phyloP scores from a whole-genome alignment of 257 asterid genomes.

The Marsdenia floribunda region DNA sequence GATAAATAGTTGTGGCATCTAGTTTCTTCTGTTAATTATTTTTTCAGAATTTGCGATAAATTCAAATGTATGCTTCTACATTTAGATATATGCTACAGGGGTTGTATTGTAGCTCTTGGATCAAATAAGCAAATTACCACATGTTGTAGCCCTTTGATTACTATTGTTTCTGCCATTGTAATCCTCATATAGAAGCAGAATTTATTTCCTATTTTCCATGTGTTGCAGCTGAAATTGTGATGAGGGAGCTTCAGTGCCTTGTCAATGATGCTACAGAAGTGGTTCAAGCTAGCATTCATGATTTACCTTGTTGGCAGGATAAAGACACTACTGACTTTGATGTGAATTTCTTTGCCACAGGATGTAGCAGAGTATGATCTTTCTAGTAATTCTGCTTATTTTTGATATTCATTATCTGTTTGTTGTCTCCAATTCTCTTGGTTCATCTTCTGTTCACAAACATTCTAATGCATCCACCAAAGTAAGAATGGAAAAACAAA shows the following conservation, averaged over 20 bases:
- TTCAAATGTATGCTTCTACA: background rate
- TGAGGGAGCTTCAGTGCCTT: conserved; percentile 54
- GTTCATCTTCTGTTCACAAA: background rate
- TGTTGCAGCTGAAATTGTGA: conserved; percentile 44
- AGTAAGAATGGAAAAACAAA: background rate
- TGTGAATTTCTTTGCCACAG: conserved; percentile 20
- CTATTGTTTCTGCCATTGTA: background rate
- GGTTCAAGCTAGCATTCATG: conserved; percentile 29
- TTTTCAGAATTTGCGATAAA: background rate
- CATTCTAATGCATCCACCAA: background rate
- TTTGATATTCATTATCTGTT: background rate
- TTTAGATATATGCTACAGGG: background rate
- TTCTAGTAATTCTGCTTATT: conserved; percentile 2
- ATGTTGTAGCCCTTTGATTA: background rate
- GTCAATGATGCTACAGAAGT: conserved; percentile 40
- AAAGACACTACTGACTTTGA: conserved; percentile 24
- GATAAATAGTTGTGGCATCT: background rate
- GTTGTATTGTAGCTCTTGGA: background rate
- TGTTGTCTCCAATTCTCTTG: background rate
- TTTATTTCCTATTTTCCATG: background rate
- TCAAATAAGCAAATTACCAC: background rate
- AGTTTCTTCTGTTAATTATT: background rate
- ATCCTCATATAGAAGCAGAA: background rate
- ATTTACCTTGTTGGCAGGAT: conserved; percentile 22
- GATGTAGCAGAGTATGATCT: conserved; percentile 28